Base-by-base conservation (phyloP, 306 rosid species). In the Cucumis hystrix region DNA sequence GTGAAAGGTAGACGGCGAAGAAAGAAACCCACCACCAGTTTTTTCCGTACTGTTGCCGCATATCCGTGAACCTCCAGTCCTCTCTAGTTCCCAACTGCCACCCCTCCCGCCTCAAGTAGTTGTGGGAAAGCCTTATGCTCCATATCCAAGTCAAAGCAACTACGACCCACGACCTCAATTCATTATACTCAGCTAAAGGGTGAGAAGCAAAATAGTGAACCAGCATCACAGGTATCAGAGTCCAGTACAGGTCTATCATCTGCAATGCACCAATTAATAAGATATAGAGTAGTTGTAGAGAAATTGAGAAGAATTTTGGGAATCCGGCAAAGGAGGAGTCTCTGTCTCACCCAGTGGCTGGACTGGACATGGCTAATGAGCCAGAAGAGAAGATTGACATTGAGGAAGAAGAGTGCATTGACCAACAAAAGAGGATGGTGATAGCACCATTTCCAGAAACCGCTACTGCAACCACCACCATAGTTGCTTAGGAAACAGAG, bases 21-120 rank as follows among this genome's bases (percentile, higher is more conserved):
- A 95, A 92, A 28, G 97, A 95, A 78, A 87, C 47, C 96, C 97
- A 95, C 97, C 98, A 90, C 98, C 98, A 95, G 14, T 80, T 86
- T 1, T 79, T 84, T 3, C 93, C 97, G 76, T 92, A 89, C 59
- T 86, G 97, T 17, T 64, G 80, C 40, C 86, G 82, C 98, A 95
- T 84, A 67, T 90, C 91, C 18, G 92, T 85, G 84, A 95, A 92
- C 81, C 98, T 88, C 98, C 98, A 95, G 75, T 95, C 98, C 79
- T 95, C 93, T 77, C 91, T 90, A 4, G 88, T 90, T 56, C 98
- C 98, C 97, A 92, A 89, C 54, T 90, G 91, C 98, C 98, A 95
- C 12, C 66, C 81, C 57, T 95, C 98, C 71, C 97, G 84, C 78
- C 98, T 86, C 47, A 95, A 90, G 60, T 95, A 95, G 85, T 92